A percentile compares a stretch with the other conserved stretches of the same genome.
These are phyloP conservation scores for Alectoria sarmentosa DNA, from an alignment of 495 filamentous ascomycete species.

Conservation along the genomic window DNA sequence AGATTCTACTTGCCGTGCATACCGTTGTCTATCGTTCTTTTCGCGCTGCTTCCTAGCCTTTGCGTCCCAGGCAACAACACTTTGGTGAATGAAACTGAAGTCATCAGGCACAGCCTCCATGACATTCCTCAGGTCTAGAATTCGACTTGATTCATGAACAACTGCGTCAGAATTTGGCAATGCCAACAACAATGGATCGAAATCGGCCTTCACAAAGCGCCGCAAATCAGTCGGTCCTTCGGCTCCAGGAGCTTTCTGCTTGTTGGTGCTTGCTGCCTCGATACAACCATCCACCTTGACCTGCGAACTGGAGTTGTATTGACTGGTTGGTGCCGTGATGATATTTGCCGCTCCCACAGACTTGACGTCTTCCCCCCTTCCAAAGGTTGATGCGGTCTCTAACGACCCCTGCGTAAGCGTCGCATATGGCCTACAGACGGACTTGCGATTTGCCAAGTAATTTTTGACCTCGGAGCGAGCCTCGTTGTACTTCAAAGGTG, in stretches of 20 bases:
- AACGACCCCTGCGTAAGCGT: constrained; percentile 23
- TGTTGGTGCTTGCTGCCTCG: neutral
- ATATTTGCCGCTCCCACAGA: neutral
- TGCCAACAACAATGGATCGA: constrained; percentile 23
- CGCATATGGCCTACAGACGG: constrained; percentile 25
- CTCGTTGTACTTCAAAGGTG: constrained; percentile 42
- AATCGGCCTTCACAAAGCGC: constrained; percentile 26
- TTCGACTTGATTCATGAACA: constrained; percentile 15
- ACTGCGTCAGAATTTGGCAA: constrained; percentile 19
- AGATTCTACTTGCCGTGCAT: constrained; percentile 46
- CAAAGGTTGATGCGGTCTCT: constrained; percentile 15
- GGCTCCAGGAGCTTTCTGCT: constrained; percentile 7
- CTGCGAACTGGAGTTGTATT: constrained; percentile 4
- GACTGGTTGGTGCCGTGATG: constrained; percentile 15
- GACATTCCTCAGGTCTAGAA: constrained; percentile 19
- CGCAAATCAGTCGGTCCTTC: constrained; percentile 22
- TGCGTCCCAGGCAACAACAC: constrained; percentile 41
- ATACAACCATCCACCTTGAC: neutral
- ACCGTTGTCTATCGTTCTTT: constrained; percentile 42
- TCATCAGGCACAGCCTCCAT: constrained; percentile 35
- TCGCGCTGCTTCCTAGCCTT: constrained; percentile 37
- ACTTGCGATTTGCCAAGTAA: constrained; percentile 23
- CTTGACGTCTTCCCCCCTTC: constrained; percentile 2
- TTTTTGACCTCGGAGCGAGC: constrained; percentile 31
- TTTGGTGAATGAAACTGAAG: constrained; percentile 44